A percentile compares a stretch with the other conserved stretches of the same genome.
Evolutionary conservation across 306 rosid genomes (phyloP).

Genomic region (Begonia loranthoides): DNA sequence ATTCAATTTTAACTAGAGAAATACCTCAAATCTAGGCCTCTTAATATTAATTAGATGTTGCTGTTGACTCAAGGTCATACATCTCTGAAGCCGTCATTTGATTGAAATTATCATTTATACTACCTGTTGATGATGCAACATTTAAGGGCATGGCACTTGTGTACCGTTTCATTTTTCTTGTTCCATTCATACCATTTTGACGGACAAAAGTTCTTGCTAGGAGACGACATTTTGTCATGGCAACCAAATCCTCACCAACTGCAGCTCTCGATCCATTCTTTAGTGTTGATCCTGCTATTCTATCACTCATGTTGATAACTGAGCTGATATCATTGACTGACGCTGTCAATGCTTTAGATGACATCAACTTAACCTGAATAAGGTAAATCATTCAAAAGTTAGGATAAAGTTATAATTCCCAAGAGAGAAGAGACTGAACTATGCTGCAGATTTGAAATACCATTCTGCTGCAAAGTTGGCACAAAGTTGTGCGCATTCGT

Average conservation of each 20-base stretch:
- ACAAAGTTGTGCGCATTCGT: conserved; percentile 41
- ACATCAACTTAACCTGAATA: conserved; percentile 61
- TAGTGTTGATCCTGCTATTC: conserved; percentile 78
- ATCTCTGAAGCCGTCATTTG: conserved; percentile 34
- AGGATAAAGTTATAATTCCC: conserved; percentile 9
- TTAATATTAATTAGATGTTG: conserved; percentile 41
- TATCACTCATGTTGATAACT: conserved; percentile 66
- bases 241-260: conserved; percentile 74
- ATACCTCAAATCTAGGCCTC: conserved; percentile 59
- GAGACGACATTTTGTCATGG: conserved; percentile 55
- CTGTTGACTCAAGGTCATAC: conserved; percentile 57
- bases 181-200: conserved; percentile 55
- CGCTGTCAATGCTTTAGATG: conserved; percentile 41
- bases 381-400: not conserved
- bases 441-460: conserved; percentile 47
- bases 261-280: conserved; percentile 86
- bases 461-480: conserved; percentile 41
- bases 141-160: conserved; percentile 51
- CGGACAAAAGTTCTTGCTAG: conserved; percentile 42
- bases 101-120: conserved; percentile 43
- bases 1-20: not conserved
- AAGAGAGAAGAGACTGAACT: conserved; percentile 42
- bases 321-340: conserved; percentile 63
- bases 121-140: conserved; percentile 43
- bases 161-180: conserved; percentile 60